Evolutionary conservation across 2,329 filamentous ascomycete genomes (phyloP).

Genomic region (Neofusicoccum sp.): DNA sequence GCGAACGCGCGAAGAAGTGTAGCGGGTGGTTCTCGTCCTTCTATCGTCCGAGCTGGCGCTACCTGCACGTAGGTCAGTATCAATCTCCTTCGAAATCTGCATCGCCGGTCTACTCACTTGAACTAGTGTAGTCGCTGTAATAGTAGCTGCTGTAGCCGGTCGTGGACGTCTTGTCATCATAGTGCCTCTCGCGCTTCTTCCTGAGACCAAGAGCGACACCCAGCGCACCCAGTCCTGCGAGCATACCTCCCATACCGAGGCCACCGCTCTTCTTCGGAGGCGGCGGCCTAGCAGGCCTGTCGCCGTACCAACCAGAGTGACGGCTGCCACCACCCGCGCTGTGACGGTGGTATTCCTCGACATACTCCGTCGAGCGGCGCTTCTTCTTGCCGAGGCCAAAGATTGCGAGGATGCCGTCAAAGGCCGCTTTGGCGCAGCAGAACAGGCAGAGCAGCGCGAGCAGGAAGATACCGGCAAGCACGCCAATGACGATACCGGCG

Average conservation of each 20-base stretch:
- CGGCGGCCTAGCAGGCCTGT: constrained; percentile 30
- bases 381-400: constrained; percentile 59
- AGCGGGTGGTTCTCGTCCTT: constrained; percentile 36
- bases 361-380: constrained; percentile 55
- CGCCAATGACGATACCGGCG: constrained; percentile 76
- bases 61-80: constrained; percentile 33
- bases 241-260: constrained; percentile 38
- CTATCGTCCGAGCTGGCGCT: constrained; percentile 46
- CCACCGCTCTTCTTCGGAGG: constrained; percentile 37
- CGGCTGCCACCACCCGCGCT: constrained; percentile 49
- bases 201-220: constrained; percentile 44
- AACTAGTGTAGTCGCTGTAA: constrained; percentile 47
- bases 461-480: constrained; percentile 64
- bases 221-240: constrained; percentile 43
- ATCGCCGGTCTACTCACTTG: constrained; percentile 40
- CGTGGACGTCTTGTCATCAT: constrained; percentile 45
- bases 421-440: constrained; percentile 58
- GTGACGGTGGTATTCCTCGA: constrained; percentile 60
- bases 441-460: constrained; percentile 72
- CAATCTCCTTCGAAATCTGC: not conserved
- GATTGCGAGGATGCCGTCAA: constrained; percentile 58
- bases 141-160: constrained; percentile 35
- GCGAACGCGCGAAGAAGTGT: constrained; percentile 29
- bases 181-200: constrained; percentile 39
- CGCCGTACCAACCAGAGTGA: constrained; percentile 45